Base-by-base conservation (phyloP, 2,329 filamentous ascomycete genomes). In the Ampelomyces quisqualis region DNA sequence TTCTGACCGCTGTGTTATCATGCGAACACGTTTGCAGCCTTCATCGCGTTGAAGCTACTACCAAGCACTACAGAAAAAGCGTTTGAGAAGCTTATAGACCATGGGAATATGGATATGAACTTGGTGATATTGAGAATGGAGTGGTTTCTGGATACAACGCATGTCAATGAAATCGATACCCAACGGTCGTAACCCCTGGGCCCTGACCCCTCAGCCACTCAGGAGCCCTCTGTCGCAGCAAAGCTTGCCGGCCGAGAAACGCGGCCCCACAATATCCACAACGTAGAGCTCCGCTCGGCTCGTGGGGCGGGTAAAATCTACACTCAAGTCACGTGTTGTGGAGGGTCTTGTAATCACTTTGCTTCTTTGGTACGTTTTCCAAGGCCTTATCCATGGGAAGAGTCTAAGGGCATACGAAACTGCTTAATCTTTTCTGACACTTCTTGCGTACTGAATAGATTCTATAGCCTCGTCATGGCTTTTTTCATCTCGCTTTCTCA, bases 401-500 rank as follows among this genome's bases (percentile, higher is more conserved):
- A 4, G 15, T 15, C 34, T 18, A 28, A 36, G 24, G 13, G 10
- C 10, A 20, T 7, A 20, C 23, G 34, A 19, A 36, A 29, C 24
- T 9, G 23, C 32, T 35, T 26, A 22, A 17, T 20, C 18, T 20
- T 14, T 15, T 36, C 23, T 26, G 23, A 36, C n/a, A 20, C 24
- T 14, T 14, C 29, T 31, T 31, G 29, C 17, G 29, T 31, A 11
- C 29, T 20, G 15, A 31, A 14, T 31, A 31, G 29, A 18, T 8
- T 24, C 7, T 24, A n/a, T 24, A 24, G 22, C 9, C 22, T 7
- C 22, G n/a, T n/a, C n/a, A n/a, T n/a, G n/a, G n/a, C n/a, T n/a
- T n/a, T n/a, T n/a, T n/a, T n/a, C 22, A 19, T 27, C 34, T 32
- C 27, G 30, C 8, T 15, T 27, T 17, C 24, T 57, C 38, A 60